Evolutionary conservation across 2,329 filamentous ascomycete genomes (phyloP), one percentile per base, ranked within the genome.

Genomic region (Aspergillus pseudoterreus): DNA sequence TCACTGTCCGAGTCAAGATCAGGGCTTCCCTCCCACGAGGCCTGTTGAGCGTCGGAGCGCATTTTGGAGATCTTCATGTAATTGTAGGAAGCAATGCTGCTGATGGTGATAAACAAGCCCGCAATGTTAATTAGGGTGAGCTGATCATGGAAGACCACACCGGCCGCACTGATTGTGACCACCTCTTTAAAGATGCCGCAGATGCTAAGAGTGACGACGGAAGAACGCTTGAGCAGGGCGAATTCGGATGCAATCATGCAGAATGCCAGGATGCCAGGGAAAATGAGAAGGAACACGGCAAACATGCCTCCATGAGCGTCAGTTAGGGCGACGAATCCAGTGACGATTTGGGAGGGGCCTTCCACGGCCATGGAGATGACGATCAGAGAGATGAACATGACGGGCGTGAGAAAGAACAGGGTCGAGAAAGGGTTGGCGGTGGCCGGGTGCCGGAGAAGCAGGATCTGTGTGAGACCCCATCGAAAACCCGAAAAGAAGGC

Each of bases 111-210:
- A n/a, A 95, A 66, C 11, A 99, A 77, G 6, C 94, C 94, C 14
- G 87, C 82, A 9, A 96, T 76, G 69, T 99, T 99, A 75, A 99
- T 83, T 0, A 86, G 77, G 0, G 92, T 96, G 43, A 99, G 82
- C 45, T 82, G 83, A 68, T 99, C 94, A 62, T 94, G 82, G 75
- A 96, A 99, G 4, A 96, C 84, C 24, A 95, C 70, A 8, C 90
- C 88, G 0, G 92, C 92, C 1, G 90, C 91, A 38, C 84, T 86
- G 64, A 99, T 97, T 12, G 94, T 99, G 50, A 99, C 86, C 38
- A 97, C 94, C 75, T 99, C 94, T 71, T 99, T 99, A 79, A 99
- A 97, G 56, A 99, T 97, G 55, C 94, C 94, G 56, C 92, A 95
- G 61, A 99, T 96, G 47, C 88, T 95, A 43, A 99, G 80, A 0